Percentiles rank a stretch among this genome's conserved stretches.
These are phyloP conservation scores for Aspergillus novofumigatus DNA, from an alignment of 2,329 filamentous ascomycete species.

Conservation along the genomic window DNA sequence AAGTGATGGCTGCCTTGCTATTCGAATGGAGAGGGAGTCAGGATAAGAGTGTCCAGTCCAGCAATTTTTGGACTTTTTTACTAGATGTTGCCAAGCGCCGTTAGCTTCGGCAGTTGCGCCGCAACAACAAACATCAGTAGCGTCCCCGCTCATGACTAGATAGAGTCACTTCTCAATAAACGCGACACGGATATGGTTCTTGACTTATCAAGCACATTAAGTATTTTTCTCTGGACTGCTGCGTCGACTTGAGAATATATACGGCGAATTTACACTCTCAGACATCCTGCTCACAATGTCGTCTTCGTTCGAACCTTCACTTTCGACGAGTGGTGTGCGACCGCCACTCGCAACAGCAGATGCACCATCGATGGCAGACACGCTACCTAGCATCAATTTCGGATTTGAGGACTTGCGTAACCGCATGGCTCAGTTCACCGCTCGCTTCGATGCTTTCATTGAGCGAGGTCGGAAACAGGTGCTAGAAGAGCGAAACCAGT, in stretches of 20 bases:
- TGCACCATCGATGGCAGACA: conserved; percentile 59
- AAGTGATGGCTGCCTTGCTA: neutral
- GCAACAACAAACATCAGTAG: neutral
- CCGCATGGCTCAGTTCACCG: conserved; percentile 89
- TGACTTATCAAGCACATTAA: conserved; percentile 2
- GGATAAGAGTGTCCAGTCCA: neutral
- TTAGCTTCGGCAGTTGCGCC: neutral
- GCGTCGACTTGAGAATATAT: neutral
- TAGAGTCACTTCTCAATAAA: neutral
- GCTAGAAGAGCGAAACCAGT: conserved; percentile 88
- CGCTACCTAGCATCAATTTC: conserved; percentile 85
- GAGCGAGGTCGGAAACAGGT: conserved; percentile 86
- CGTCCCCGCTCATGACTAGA: neutral
- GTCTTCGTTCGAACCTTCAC: conserved; percentile 54
- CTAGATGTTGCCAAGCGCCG: neutral
- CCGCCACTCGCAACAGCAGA: conserved; percentile 49
- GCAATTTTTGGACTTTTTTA: neutral
- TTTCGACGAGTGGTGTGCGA: conserved; percentile 52
- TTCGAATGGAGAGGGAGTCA: neutral
- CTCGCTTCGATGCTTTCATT: conserved; percentile 88
- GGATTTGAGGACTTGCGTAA: conserved; percentile 93
- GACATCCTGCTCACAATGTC: conserved; percentile 20
- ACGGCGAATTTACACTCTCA: too few relatives aligned
- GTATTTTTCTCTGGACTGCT: neutral
- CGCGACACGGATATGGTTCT: conserved; percentile 1